Conservation (phyloP, 2,329 filamentous ascomycete species). For the Exophiala phaeomuriformis region DNA sequence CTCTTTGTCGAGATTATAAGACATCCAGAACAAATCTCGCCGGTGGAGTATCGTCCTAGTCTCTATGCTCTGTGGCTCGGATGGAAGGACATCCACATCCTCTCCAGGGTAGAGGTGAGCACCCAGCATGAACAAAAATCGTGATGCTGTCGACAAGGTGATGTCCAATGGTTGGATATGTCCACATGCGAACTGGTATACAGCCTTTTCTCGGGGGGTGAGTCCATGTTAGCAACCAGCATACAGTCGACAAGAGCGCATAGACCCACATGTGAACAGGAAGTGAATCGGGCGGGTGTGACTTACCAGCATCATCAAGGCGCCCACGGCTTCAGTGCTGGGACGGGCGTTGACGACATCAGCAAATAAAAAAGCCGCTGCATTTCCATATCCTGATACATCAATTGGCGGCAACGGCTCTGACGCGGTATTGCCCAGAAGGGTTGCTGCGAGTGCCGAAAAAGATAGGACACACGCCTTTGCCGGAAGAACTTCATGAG, state of each 20-base stretch:
- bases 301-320: slow-evolving; percentile 45
- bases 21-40: slow-evolving; percentile 48
- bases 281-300: background rate
- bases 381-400: slow-evolving; percentile 36
- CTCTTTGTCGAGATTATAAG: slow-evolving; percentile 52
- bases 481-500: slow-evolving; percentile 32
- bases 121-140: slow-evolving; percentile 45
- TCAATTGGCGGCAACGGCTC: slow-evolving; percentile 31
- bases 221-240: background rate
- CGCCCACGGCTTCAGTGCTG: slow-evolving; percentile 41
- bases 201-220: slow-evolving; percentile 28
- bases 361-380: slow-evolving; percentile 39
- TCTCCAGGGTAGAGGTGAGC: slow-evolving; percentile 34
- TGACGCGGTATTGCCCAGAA: slow-evolving; percentile 23
- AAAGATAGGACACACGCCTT: slow-evolving; percentile 48
- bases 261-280: background rate
- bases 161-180: slow-evolving; percentile 42
- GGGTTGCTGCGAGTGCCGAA: slow-evolving; percentile 33
- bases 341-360: slow-evolving; percentile 30
- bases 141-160: slow-evolving; percentile 41
- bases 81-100: slow-evolving; percentile 17
- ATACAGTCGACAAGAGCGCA: too few relatives aligned
- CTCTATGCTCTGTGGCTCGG: slow-evolving; percentile 2
- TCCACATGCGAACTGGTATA: slow-evolving; percentile 43
- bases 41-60: slow-evolving; percentile 27